Evolutionary conservation across 176 grass and related monocot genomes (phyloP), one percentile per base, ranked within the genome.

Genomic region (Areca catechu): DNA sequence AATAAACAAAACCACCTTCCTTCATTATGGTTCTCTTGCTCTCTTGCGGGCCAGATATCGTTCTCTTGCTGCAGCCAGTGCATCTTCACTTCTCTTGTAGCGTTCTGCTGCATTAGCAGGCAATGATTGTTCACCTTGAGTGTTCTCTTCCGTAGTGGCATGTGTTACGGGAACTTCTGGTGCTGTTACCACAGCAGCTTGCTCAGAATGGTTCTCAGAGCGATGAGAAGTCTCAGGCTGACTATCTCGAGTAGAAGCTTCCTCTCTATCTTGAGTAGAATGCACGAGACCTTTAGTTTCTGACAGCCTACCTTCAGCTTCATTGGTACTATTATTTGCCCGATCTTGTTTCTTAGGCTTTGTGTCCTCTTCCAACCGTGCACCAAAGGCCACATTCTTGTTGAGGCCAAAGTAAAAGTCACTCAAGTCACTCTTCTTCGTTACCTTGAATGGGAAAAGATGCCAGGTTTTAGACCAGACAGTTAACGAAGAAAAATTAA

Each of bases 391-490:
- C 61, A 97, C 85, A 77, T 97, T 98, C 65, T 83, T 79, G 55
- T 50, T 49, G 62, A 98, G 93, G 15, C 87, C 69, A 52, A 98
- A 92, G 78, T 98, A 98, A 67, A 98, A 98, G 54, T 88, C 93
- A 48, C 87, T 98, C 61, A 98, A 49, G 50, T 98, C 87, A 74
- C 71, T 92, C 84, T 98, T 97, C 77, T 97, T 97, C 3, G 92
- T 97, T 48, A 97, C 87, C 87, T 92, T 25, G 2, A 71, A 18
- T 53, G 65, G 78, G 56, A 77, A 5, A 83, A 22, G 9, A 43
- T 43, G 9, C 9, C 34, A 43, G 7, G 9, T 43, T 43, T 43
- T 43, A 43, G 34, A 43, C 7, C 3, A 43, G 9, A 43, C 9
- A 43, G 14, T 43, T 12, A 43, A 43, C 2, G 34, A 43, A 43